phyloP scores from a whole-genome alignment of 73 alveolate genomes.

The Durusdinium trenchii region DNA sequence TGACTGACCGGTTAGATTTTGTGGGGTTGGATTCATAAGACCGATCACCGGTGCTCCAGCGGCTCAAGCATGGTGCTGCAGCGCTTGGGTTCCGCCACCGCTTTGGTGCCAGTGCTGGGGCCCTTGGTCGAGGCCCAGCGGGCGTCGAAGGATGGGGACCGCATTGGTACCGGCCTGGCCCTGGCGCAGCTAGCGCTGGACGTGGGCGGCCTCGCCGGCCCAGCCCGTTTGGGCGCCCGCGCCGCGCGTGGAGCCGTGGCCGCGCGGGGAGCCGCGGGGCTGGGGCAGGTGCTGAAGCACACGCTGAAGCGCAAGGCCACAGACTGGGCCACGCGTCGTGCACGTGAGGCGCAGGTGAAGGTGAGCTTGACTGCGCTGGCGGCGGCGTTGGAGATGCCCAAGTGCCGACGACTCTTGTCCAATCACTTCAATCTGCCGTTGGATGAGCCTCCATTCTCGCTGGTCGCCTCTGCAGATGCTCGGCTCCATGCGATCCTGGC shows the following conservation, averaged over 20 bases:
- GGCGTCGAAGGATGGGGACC: conserved; percentile 24
- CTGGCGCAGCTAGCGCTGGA: conserved; percentile 43
- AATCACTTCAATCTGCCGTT: background rate
- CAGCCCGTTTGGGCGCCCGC: background rate
- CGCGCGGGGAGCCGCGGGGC: background rate
- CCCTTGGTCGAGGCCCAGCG: conserved; percentile 29
- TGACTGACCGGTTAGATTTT: no score
- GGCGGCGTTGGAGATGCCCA: conserved; percentile 24
- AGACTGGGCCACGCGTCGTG: background rate
- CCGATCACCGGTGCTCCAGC: no score
- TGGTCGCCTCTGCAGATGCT: conserved; percentile 53
- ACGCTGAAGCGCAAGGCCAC: conserved; percentile 48
- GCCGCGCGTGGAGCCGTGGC: background rate
- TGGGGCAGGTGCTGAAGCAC: conserved; percentile 76
- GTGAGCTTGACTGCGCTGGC: conserved; percentile 63
- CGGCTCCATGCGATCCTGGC: conserved; percentile 74
- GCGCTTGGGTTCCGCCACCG: no score
- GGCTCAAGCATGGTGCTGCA: background rate
- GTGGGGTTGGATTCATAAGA: no score
- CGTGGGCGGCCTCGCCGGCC: conserved; percentile 21
- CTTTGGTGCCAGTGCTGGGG: conserved; percentile 57
- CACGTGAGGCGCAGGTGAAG: conserved; percentile 62
- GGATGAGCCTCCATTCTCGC: background rate
- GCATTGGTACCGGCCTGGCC: conserved; percentile 20
- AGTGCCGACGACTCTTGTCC: background rate